These are phyloP conservation scores for Xylaria castorea DNA, from an alignment of 495 filamentous ascomycete species.

Conservation along the genomic window DNA sequence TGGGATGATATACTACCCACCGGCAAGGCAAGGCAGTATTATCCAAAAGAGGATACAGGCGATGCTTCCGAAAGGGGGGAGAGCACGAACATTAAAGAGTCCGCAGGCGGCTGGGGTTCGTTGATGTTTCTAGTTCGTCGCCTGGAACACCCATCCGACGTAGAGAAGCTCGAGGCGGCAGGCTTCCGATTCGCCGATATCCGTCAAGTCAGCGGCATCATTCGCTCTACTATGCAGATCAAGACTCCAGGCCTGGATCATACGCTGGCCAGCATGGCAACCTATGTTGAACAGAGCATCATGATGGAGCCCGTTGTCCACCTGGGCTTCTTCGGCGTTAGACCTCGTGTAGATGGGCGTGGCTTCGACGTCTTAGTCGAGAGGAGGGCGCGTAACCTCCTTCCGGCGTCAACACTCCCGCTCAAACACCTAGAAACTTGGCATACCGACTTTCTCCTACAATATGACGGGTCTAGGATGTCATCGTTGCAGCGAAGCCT, in stretches of 20 bases:
- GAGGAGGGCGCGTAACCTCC: slow-evolving; percentile 65
- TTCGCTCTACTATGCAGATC: slow-evolving; percentile 77
- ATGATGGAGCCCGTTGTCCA: slow-evolving; percentile 72
- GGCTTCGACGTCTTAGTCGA: slow-evolving; percentile 79
- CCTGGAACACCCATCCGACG: slow-evolving; percentile 60
- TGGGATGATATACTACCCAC: slow-evolving; percentile 81
- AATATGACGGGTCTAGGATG: slow-evolving; percentile 65
- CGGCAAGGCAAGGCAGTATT: slow-evolving; percentile 40
- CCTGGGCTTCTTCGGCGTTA: slow-evolving; percentile 75
- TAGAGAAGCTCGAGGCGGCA: slow-evolving; percentile 66
- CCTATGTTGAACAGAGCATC: slow-evolving; percentile 56
- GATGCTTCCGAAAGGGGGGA: slow-evolving; percentile 24
- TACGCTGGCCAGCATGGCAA: slow-evolving; percentile 66
- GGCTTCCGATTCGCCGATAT: slow-evolving; percentile 79
- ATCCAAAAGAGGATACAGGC: slow-evolving; percentile 13
- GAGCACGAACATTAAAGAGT: slow-evolving; percentile 27
- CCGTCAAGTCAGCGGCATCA: slow-evolving; percentile 68
- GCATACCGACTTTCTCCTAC: slow-evolving; percentile 64
- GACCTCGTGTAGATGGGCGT: slow-evolving; percentile 65
- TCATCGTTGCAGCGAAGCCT: slow-evolving; percentile 58
- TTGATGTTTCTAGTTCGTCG: slow-evolving; percentile 81
- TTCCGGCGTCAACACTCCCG: slow-evolving; percentile 70
- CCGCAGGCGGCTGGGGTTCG: slow-evolving; percentile 68
- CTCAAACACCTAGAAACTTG: slow-evolving; percentile 61
- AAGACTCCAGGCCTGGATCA: slow-evolving; percentile 57